phyloP scores from a whole-genome alignment of 169 alveolate genomes.

The Plasmodium blacklocki region DNA sequence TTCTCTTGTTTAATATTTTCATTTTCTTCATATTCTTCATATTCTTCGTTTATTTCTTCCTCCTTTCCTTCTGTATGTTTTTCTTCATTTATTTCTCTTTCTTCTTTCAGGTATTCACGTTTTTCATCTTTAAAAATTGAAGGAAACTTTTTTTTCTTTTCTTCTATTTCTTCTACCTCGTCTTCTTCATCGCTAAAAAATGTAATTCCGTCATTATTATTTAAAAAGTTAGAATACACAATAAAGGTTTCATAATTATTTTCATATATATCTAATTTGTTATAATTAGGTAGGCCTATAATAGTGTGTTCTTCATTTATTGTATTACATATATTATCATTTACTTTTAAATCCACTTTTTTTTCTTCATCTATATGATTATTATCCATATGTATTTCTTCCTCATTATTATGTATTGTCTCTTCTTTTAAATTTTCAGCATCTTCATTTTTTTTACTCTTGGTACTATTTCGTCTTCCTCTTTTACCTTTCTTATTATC shows the following conservation, averaged over 20 bases:
- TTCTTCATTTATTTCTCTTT: neutral
- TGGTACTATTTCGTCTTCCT: neutral
- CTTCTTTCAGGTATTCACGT: neutral
- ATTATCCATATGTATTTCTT: neutral
- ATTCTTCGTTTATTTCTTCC: neutral
- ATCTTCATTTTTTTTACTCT: neutral
- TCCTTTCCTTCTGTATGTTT: neutral
- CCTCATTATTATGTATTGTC: neutral
- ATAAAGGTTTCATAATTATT: constrained; percentile 2
- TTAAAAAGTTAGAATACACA: constrained; percentile 2
- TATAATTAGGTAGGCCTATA: neutral
- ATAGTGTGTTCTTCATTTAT: neutral
- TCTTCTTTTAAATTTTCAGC: neutral
- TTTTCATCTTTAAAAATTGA: neutral
- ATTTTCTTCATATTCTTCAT: neutral
- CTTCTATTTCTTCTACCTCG: neutral
- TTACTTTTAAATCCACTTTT: neutral
- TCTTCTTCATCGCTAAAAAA: neutral
- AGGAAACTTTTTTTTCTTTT: neutral
- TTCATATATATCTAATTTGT: neutral
- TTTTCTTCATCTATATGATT: neutral
- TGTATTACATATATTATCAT: neutral
- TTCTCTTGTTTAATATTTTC: neutral
- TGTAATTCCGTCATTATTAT: neutral
- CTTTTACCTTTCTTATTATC: neutral